Conservation (phyloP, 441 rosid species). For the Euphorbia schlechtendalii region DNA sequence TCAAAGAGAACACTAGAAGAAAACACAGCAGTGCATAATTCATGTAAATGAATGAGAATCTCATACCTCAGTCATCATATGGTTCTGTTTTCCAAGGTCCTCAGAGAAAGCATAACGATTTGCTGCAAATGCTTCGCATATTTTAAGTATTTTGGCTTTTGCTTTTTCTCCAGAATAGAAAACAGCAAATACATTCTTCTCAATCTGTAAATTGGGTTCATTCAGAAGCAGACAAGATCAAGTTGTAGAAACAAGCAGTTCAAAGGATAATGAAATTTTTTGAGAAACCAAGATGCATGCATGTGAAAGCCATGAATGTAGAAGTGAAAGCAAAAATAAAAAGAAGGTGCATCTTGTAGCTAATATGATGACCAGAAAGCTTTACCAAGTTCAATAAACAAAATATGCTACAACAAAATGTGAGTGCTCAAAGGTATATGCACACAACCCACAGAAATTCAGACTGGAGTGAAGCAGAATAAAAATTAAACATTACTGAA, state of each 20-base stretch:
- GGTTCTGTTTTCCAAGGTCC: slow-evolving; percentile 60
- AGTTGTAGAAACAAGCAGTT: slow-evolving; percentile 11
- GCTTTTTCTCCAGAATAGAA: slow-evolving; percentile 88
- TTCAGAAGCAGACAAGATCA: slow-evolving; percentile 20
- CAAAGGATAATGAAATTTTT: not conserved
- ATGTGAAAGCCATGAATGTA: not conserved
- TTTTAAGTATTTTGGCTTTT: slow-evolving; percentile 74
- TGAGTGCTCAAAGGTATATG: not conserved
- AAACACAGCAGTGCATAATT: not conserved
- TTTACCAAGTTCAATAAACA: slow-evolving; percentile 1
- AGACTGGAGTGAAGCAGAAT: not conserved
- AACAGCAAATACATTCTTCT: slow-evolving; percentile 78
- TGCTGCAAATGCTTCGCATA: slow-evolving; percentile 95
- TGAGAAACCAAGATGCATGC: not conserved
- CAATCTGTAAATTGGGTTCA: slow-evolving; percentile 45
- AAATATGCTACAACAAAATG: not conserved
- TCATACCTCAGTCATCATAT: slow-evolving; percentile 58
- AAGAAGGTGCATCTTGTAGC: not conserved
- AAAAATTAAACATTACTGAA: not conserved
- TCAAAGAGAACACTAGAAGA: slow-evolving; percentile 1
- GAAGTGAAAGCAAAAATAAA: not conserved
- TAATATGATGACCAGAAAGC: not conserved
- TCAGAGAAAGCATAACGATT: slow-evolving; percentile 80
- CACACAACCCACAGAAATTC: not conserved
- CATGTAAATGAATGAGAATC: not conserved